Base-by-base conservation (phyloP, 2,329 filamentous ascomycete species). In the Paraconiothyrium brasiliense region DNA sequence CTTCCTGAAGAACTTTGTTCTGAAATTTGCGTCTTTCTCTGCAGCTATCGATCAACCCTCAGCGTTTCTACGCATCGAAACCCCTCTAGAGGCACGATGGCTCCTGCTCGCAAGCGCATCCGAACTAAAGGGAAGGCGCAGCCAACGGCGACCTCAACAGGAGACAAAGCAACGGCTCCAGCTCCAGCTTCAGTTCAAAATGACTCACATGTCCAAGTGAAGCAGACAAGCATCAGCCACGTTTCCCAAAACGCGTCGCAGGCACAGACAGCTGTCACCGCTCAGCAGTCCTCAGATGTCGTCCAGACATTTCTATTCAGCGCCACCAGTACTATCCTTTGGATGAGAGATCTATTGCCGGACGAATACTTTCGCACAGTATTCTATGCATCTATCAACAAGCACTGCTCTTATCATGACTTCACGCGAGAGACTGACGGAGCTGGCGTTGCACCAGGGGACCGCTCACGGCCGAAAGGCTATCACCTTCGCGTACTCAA, bases 351-450 rank as follows among this genome's bases (percentile, higher is more conserved):
- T 39, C 48, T 58, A 34, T n/a, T 59, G 11, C 57, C 57, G 14
- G 35, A 49, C n/a, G 49, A 54, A 4, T 47, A 54, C 9, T 59
- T 54, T 34, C 39, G 49, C 11, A 54, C 48, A 24, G 48, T 43
- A 43, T 54, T 51, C 34, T 59, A 54, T 16, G 49, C 57, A 10
- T 16, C 49, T 13, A 54, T 59, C 49, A 59, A 59, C 30, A 54
- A 54, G 24, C 49, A 54, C 32, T 59, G 57, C 49, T 59, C 57
- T 32, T 59, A 59, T 34, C 34, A 24, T 3, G 57, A 59, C 13
- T 54, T 59, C 49, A 59, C 49, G 22, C 24, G 34, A 27, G 49
- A 30, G 20, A 41, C 4, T 34, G 32, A 39, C 11, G 49, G 50
- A 13, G 30, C 16, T 20, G 16, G 10, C 14, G 14, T 27, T 24